Base-by-base conservation (phyloP, 1,284 basidiomycete species). In the Rhodofomes roseus region DNA sequence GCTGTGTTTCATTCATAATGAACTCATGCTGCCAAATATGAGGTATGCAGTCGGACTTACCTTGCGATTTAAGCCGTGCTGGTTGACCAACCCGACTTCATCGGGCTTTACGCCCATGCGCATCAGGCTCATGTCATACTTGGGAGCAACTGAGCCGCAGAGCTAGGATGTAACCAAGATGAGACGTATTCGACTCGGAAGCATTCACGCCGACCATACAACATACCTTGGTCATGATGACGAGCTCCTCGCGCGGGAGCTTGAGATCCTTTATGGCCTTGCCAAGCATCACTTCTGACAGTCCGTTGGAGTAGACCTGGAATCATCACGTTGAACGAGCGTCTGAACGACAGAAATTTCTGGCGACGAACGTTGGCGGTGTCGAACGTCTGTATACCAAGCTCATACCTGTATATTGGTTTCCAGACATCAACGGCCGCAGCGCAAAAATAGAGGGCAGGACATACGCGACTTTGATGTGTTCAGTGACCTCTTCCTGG, bases 271-370 rank as follows among this genome's bases (percentile, higher is more conserved):
- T 82, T 66, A 87, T 79, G 2, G 84, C 85, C 60, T 84, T 81
- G n/a, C 85, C 84, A 48, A 87, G 77, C 61, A 85, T 78, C 27
- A 78, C 68, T 69, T 87, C 84, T 12, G 77, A 80, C 41, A 77
- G 70, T 20, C 83, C 83, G 55, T 79, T 76, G 40, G 77, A 74
- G 68, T 84, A 83, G 5, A 75, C 67, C 72, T 74, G 29, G 31
- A 34, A 34, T 4, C 31, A 34, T 11, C 22, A 16, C 44, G 18
- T 12, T 29, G 11, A 5, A 20, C 23, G 9, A 29, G 50, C 20
- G 6, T 8, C 14, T 23, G 25, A 6, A 14, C 41, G 6, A 25
- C n/a, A 3, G 22, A 25, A n/a, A 41, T 43, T 2, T 12, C 2
- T 18, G 2, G 11, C 12, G 5, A 57, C 39, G 1, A 18, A 76